Conservation (phyloP, 306 rosid genomes). For the Inga oerstediana region DNA sequence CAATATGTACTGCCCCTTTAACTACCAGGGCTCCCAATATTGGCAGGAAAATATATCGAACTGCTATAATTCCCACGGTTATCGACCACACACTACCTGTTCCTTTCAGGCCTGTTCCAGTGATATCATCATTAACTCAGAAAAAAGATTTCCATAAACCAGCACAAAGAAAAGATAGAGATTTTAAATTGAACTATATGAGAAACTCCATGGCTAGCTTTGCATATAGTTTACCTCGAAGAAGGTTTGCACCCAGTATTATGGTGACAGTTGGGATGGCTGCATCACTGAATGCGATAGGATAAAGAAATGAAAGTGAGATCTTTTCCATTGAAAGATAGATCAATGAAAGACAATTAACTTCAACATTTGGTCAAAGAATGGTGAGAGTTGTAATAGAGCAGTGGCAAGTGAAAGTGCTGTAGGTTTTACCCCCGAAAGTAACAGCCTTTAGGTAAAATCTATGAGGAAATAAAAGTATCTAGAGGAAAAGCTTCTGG, state of each 20-base stretch:
- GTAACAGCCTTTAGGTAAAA: not conserved
- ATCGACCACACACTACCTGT: slow-evolving; percentile 46
- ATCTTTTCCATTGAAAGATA: not conserved
- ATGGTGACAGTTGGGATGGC: slow-evolving; percentile 79
- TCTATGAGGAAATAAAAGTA: not conserved
- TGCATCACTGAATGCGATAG: slow-evolving; percentile 55
- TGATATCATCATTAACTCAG: not conserved
- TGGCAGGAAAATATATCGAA: slow-evolving; percentile 66
- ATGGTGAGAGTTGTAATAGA: not conserved
- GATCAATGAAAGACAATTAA: not conserved
- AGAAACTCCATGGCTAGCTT: not conserved
- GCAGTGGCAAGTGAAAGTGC: not conserved
- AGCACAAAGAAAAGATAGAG: not conserved
- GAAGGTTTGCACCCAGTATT: slow-evolving; percentile 82
- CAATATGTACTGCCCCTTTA: slow-evolving; percentile 62
- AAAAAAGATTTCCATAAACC: not conserved
- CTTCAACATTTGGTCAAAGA: not conserved
- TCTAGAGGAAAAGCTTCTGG: not conserved
- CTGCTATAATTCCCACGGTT: slow-evolving; percentile 57
- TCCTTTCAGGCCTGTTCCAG: slow-evolving; percentile 65
- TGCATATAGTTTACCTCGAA: slow-evolving; percentile 49
- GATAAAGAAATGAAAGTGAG: slow-evolving; percentile 19
- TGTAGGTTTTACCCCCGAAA: not conserved
- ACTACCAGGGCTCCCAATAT: slow-evolving; percentile 55
- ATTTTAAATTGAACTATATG: not conserved